Evolutionary conservation across 352 stramenopile species (phyloP).

Genomic region (Peronospora tabacina): DNA sequence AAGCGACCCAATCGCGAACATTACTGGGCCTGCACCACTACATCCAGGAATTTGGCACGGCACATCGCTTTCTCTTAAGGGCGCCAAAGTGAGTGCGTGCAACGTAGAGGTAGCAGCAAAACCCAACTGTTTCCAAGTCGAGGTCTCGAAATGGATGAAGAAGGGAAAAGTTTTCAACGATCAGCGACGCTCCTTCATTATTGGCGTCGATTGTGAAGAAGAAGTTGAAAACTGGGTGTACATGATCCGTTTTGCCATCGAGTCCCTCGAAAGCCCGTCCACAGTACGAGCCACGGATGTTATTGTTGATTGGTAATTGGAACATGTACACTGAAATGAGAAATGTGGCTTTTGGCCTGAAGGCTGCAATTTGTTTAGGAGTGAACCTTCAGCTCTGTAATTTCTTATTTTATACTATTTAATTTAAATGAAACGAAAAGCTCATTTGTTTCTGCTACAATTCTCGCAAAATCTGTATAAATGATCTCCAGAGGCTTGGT

Average conservation of each 20-base stretch:
- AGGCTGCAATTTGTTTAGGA: no score
- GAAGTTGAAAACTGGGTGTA: constrained; percentile 83
- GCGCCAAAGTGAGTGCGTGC: constrained; percentile 65
- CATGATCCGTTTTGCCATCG: constrained; percentile 80
- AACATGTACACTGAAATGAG: no score
- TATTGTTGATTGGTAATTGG: no score
- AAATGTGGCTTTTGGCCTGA: no score
- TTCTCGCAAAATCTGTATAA: no score
- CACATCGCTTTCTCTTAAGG: constrained; percentile 62
- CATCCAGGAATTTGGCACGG: constrained; percentile 27
- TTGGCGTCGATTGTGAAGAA: constrained; percentile 62
- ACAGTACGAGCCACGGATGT: no score
- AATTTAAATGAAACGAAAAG: no score
- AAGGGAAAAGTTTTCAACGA: constrained; percentile 61
- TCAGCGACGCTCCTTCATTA: constrained; percentile 57
- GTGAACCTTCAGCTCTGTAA: no score
- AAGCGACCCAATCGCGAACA: constrained; percentile 15
- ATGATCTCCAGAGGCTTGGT: no score
- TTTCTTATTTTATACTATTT: no score
- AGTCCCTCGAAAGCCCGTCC: constrained; percentile 58
- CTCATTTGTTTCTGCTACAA: no score
- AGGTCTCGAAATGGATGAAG: constrained; percentile 79
- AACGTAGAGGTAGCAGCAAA: constrained; percentile 64
- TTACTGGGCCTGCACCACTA: constrained; percentile 8
- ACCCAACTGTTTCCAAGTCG: constrained; percentile 80